These are phyloP conservation scores for Beauveria asiatica DNA, from an alignment of 2,329 filamentous ascomycete genomes.

Conservation along the genomic window DNA sequence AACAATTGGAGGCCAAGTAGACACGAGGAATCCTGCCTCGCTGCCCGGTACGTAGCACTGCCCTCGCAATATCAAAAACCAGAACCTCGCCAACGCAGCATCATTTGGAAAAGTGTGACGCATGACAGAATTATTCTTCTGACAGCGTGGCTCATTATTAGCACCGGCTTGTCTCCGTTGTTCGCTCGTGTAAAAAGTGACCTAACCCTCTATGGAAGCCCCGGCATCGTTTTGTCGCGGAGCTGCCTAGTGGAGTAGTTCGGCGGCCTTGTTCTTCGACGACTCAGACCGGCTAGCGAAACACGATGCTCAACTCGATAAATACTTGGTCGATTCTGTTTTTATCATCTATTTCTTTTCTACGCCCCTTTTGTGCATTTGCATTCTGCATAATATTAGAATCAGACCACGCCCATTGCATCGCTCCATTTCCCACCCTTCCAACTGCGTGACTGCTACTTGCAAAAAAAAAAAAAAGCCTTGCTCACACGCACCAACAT, in stretches of 20 bases:
- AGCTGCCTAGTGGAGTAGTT: constrained; percentile 20
- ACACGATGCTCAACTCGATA: background rate
- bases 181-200: background rate
- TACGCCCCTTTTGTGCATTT: background rate
- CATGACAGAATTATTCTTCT: background rate
- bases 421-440: too few species aligned
- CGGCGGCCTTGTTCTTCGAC: background rate
- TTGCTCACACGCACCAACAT: constrained; percentile 16
- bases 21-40: too few species aligned
- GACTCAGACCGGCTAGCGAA: background rate
- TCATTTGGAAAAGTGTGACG: too few species aligned
- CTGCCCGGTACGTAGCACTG: too few species aligned
- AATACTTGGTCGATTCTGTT: background rate
- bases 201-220: constrained; percentile 13
- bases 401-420: too few species aligned
- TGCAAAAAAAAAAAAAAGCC: background rate
- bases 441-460: background rate
- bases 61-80: too few species aligned
- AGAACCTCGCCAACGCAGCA: too few species aligned
- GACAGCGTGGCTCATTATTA: background rate
- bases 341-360: background rate
- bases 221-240: constrained; percentile 16
- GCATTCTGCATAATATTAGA: too few species aligned
- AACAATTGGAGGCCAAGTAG: too few species aligned
- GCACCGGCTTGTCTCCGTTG: background rate